A percentile compares a stretch with the other conserved stretches of the same genome.
Conservation (phyloP, 805 yeast genomes). For the Saturnispora hagleri region DNA sequence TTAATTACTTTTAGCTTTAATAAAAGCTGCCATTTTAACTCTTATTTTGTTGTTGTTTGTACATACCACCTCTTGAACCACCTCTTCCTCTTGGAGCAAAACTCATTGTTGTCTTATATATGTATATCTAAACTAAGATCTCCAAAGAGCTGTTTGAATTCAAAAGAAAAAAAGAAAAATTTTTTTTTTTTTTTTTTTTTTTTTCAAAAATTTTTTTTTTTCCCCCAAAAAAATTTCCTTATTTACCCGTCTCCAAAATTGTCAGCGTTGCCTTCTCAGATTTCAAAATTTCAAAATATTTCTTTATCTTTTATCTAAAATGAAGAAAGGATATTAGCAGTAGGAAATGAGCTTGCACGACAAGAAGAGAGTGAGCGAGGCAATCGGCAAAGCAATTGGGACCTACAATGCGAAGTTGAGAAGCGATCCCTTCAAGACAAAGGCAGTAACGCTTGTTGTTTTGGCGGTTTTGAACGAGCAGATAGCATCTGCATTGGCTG, state of each 20-base stretch:
- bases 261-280: neutral
- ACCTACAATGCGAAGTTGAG: constrained; percentile 31
- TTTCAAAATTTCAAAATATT: neutral
- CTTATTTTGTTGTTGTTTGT: too few relatives aligned
- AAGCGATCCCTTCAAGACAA: constrained; percentile 48
- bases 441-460: constrained; percentile 46
- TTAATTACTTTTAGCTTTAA: too few relatives aligned
- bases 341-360: neutral
- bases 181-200: neutral
- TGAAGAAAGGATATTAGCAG: neutral
- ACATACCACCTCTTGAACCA: constrained; percentile 38
- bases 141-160: neutral
- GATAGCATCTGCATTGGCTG: constrained; percentile 42
- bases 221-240: too few relatives aligned
- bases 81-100: constrained; percentile 37
- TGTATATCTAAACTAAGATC: neutral
- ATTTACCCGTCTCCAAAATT: neutral
- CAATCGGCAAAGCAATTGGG: neutral
- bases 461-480: constrained; percentile 50
- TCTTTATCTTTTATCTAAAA: neutral
- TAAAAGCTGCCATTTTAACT: too few relatives aligned
- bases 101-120: constrained; percentile 45
- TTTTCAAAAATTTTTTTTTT: neutral
- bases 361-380: neutral
- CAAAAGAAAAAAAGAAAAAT: constrained; percentile 1